phyloP scores from a whole-genome alignment of 164 flowering plant genomes.

The Vitis labrusca region DNA sequence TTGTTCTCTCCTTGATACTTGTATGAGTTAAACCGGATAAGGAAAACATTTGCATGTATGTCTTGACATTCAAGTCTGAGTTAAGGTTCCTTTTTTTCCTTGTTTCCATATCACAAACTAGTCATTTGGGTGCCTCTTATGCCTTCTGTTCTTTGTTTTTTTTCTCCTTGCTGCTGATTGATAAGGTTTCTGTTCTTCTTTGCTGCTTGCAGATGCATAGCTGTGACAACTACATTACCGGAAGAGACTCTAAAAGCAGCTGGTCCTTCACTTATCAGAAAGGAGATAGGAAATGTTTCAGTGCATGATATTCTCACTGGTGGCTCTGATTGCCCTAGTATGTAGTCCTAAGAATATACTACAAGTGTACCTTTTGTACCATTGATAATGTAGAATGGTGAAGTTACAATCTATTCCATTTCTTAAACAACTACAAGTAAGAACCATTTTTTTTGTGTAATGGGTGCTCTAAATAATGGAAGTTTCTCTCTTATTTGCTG shows the following conservation, averaged over 20 bases:
- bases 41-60: not conserved
- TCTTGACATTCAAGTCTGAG: not conserved
- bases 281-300: conserved; percentile 72
- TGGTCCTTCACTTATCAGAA: conserved; percentile 77
- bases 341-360: conserved; percentile 52
- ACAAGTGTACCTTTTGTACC: conserved; percentile 23
- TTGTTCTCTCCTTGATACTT: too few species aligned
- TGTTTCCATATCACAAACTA: not conserved
- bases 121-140: not conserved
- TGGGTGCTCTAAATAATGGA: conserved; percentile 11
- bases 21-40: too few species aligned
- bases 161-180: not conserved
- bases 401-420: conserved; percentile 6
- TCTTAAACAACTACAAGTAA: conserved; percentile 7
- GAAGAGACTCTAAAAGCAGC: conserved; percentile 64
- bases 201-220: conserved; percentile 79
- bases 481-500: conserved; percentile 2
- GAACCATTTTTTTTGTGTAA: conserved; percentile 17
- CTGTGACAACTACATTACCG: conserved; percentile 82
- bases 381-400: conserved; percentile 21
- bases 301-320: conserved; percentile 86
- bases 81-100: not conserved
- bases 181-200: conserved; percentile 3
- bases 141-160: not conserved
- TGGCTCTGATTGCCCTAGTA: conserved; percentile 68